Percentiles rank a stretch among this genome's conserved stretches.
These are phyloP conservation scores for Akebia trifoliata DNA, from an alignment of 164 flowering plant genomes.

Conservation along the genomic window DNA sequence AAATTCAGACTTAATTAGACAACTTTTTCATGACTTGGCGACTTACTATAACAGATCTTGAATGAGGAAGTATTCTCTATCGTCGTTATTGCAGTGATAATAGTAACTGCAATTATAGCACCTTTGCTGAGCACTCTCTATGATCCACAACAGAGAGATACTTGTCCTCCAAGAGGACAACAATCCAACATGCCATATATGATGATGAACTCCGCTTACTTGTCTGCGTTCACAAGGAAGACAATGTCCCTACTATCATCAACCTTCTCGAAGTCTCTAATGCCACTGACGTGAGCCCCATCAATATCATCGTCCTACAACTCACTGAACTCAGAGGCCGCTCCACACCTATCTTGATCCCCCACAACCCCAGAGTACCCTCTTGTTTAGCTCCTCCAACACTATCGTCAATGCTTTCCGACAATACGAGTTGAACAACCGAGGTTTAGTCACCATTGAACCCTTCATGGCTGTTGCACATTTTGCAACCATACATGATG, in stretches of 20 bases:
- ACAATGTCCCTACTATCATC: slow-evolving; percentile 11
- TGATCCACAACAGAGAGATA: slow-evolving; percentile 32
- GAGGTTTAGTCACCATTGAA: slow-evolving; percentile 18
- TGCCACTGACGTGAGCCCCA: slow-evolving; percentile 20
- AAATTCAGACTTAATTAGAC: no score
- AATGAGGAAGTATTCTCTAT: neutral
- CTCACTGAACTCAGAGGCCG: slow-evolving; percentile 19
- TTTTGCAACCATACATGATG: slow-evolving; percentile 35
- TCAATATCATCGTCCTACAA: neutral
- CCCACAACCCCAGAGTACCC: slow-evolving; percentile 14
- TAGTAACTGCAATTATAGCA: slow-evolving; percentile 14
- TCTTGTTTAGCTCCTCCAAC: neutral
- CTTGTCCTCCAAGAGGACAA: slow-evolving; percentile 20
- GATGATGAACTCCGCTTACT: slow-evolving; percentile 16
- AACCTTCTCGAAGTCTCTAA: no score
- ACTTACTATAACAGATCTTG: slow-evolving; percentile 2
- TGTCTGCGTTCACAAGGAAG: slow-evolving; percentile 17
- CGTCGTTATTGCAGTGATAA: slow-evolving; percentile 6
- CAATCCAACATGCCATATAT: slow-evolving; percentile 16
- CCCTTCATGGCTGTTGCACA: slow-evolving; percentile 34
- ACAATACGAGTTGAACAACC: slow-evolving; percentile 24
- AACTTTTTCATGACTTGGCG: no score
- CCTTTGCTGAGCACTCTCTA: slow-evolving; percentile 19
- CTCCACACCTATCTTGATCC: slow-evolving; percentile 30
- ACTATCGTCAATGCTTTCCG: slow-evolving; percentile 39